Evolutionary conservation across 257 asterid species (phyloP).

Genomic region (Lithospermum erythrorhizon): DNA sequence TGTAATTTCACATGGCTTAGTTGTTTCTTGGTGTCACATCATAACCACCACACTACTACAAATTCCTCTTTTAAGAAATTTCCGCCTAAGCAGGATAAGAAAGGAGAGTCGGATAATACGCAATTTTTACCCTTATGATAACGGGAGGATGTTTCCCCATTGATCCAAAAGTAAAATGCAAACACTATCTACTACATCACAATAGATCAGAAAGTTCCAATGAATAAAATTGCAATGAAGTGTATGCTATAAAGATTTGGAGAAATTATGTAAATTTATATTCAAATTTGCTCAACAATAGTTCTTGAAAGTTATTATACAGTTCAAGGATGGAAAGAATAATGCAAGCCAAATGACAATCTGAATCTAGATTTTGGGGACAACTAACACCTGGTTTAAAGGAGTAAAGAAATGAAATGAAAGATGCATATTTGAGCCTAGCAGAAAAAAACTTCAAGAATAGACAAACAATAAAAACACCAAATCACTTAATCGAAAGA

Average conservation of each 20-base stretch:
- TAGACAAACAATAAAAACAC: neutral
- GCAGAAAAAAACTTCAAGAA: neutral
- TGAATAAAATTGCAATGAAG: neutral
- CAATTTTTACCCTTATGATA: no score
- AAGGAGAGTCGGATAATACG: no score
- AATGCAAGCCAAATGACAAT: conserved; percentile 4
- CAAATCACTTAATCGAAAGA: no score
- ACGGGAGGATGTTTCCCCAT: no score
- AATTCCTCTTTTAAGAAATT: no score
- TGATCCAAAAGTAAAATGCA: no score
- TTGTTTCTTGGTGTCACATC: conserved; percentile 7
- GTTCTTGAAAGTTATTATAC: conserved; percentile 8
- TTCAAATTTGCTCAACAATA: neutral
- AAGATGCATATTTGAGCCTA: neutral
- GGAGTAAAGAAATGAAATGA: neutral
- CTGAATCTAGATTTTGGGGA: neutral
- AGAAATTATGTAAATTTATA: neutral
- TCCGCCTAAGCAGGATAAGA: no score
- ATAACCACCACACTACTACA: no score
- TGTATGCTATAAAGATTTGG: neutral
- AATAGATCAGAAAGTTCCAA: neutral
- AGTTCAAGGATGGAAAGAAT: conserved; percentile 5
- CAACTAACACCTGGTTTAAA: neutral
- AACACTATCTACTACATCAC: no score
- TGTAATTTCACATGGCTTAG: conserved; percentile 17